Percentiles rank a stretch among this genome's conserved stretches.
phyloP scores from a whole-genome alignment of 2,329 filamentous ascomycete genomes.

The Exophiala xenobiotica region DNA sequence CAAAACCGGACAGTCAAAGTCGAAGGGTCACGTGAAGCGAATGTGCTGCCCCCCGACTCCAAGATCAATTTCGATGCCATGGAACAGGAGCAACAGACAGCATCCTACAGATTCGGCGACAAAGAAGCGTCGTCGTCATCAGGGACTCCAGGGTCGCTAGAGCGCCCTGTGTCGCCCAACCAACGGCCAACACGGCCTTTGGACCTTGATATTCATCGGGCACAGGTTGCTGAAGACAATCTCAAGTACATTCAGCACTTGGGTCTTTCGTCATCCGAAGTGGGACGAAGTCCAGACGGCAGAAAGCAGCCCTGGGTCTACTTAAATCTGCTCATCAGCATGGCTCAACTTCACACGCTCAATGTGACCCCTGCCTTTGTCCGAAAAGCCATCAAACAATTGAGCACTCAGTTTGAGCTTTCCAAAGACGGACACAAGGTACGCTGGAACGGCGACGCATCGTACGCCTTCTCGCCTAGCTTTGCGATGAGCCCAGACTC shows the following conservation, averaged over 20 bases:
- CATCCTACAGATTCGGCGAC: not conserved
- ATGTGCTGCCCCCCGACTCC: conserved; percentile 39
- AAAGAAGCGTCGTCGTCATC: conserved; percentile 2
- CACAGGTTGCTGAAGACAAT: conserved; percentile 72
- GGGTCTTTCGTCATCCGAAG: conserved; percentile 26
- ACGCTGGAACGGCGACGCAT: conserved; percentile 70
- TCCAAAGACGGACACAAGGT: conserved; percentile 76
- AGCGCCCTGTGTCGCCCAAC: conserved; percentile 49
- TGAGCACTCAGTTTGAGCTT: conserved; percentile 73
- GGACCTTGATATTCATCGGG: conserved; percentile 76
- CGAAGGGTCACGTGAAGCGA: conserved; percentile 44
- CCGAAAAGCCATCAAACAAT: conserved; percentile 66
- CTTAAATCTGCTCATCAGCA: conserved; percentile 66
- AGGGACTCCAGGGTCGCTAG: conserved; percentile 7
- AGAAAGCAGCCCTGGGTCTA: conserved; percentile 30
- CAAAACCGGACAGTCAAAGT: conserved; percentile 21
- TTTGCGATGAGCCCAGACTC: conserved; percentile 40
- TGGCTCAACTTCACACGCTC: conserved; percentile 82
- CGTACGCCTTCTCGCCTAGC: conserved; percentile 65
- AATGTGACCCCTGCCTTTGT: conserved; percentile 79
- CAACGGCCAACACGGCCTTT: conserved; percentile 74
- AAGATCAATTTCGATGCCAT: conserved; percentile 25
- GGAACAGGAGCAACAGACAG: conserved; percentile 4
- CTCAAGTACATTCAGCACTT: conserved; percentile 53
- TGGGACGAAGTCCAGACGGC: not conserved